phyloP scores from a whole-genome alignment of 192 early-diverging fungal species.

The Dissophora globulifera region DNA sequence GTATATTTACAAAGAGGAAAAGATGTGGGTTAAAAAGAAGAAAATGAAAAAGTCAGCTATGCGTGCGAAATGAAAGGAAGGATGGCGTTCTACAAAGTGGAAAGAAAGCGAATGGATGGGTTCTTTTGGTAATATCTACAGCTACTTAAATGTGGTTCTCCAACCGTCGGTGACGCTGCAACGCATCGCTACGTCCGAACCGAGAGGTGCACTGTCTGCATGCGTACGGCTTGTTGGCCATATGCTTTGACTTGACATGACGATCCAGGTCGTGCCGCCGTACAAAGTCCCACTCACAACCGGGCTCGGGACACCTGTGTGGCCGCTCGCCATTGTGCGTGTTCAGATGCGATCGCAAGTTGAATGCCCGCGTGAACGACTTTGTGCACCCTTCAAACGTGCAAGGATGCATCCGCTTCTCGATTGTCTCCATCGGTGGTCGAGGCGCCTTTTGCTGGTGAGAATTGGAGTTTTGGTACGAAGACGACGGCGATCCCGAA shows the following conservation, averaged over 20 bases:
- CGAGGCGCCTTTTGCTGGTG: constrained; percentile 16
- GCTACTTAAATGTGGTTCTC: constrained; percentile 42
- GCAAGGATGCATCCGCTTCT: constrained; percentile 51
- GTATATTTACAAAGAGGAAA: constrained; percentile 24
- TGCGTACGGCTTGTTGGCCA: constrained; percentile 66
- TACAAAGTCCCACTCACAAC: constrained; percentile 74
- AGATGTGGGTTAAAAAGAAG: not conserved
- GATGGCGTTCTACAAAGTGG: constrained; percentile 1
- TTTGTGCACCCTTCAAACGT: constrained; percentile 73
- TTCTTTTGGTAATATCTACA: not conserved
- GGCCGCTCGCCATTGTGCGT: constrained; percentile 83
- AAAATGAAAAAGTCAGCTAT: too few species aligned
- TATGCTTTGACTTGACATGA: constrained; percentile 73
- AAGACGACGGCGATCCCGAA: not conserved
- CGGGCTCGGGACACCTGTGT: constrained; percentile 70
- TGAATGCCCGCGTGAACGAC: constrained; percentile 86
- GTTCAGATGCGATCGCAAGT: constrained; percentile 83
- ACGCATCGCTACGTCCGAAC: constrained; percentile 81
- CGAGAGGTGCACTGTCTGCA: constrained; percentile 72
- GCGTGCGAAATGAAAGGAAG: too few species aligned
- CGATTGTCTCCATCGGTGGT: constrained; percentile 26
- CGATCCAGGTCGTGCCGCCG: constrained; percentile 83
- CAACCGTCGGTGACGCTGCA: constrained; percentile 68
- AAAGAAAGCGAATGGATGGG: constrained; percentile 4
- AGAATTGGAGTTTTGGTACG: too few species aligned